Percentiles rank a stretch among this genome's conserved stretches.
These are phyloP conservation scores for Melastoma malabathricum DNA, from an alignment of 345 rosid species.

Conservation along the genomic window DNA sequence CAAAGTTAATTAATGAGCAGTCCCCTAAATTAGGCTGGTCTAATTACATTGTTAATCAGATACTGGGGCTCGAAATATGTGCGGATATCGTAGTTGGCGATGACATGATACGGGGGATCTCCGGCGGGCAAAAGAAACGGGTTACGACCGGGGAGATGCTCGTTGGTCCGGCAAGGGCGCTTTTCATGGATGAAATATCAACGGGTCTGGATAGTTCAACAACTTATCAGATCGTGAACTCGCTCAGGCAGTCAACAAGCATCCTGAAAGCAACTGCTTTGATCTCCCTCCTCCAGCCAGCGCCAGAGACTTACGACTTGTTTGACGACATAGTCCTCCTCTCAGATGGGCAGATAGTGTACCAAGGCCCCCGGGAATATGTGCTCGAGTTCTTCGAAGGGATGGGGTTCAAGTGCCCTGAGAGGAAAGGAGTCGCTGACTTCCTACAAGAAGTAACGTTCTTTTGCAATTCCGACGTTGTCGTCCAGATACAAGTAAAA, in stretches of 20 bases:
- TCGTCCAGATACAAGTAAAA: too few relatives aligned
- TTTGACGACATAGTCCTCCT: slow-evolving; percentile 63
- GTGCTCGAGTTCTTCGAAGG: slow-evolving; percentile 41
- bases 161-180: slow-evolving; percentile 53
- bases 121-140: slow-evolving; percentile 31
- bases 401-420: slow-evolving; percentile 65
- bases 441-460: slow-evolving; percentile 57
- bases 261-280: slow-evolving; percentile 45
- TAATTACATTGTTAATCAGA: slow-evolving; percentile 9
- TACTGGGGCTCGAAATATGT: slow-evolving; percentile 24
- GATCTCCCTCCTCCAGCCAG: slow-evolving; percentile 75
- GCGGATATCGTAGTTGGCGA: slow-evolving; percentile 28
- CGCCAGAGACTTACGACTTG: slow-evolving; percentile 63
- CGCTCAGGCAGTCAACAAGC: slow-evolving; percentile 39
- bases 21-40: background rate
- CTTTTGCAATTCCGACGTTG: background rate
- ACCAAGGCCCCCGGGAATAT: slow-evolving; percentile 56
- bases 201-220: slow-evolving; percentile 79
- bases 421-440: slow-evolving; percentile 66
- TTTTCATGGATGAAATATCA: slow-evolving; percentile 73
- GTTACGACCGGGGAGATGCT: slow-evolving; percentile 56
- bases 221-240: slow-evolving; percentile 50
- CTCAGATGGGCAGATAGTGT: slow-evolving; percentile 52
- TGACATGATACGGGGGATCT: slow-evolving; percentile 28
- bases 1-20: too few relatives aligned